Evolutionary conservation across 2,329 filamentous ascomycete species (phyloP).

Genomic region (Calycina marina): DNA sequence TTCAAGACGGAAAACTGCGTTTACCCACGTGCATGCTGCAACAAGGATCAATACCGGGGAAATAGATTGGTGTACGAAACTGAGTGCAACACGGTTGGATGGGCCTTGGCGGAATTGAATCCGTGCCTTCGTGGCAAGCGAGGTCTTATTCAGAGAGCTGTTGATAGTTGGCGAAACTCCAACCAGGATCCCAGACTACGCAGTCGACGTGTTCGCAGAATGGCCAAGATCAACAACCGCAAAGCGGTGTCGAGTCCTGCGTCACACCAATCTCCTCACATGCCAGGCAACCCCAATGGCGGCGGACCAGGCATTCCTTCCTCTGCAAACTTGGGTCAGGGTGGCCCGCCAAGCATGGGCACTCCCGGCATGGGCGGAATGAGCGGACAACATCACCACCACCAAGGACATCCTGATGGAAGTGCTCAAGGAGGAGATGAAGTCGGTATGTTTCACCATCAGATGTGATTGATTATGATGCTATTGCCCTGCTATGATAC

Average conservation of each 20-base stretch:
- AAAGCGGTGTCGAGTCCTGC: constrained; percentile 53
- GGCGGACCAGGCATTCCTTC: constrained; percentile 50
- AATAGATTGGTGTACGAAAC: constrained; percentile 95
- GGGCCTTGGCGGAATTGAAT: constrained; percentile 90
- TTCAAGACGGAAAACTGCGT: constrained; percentile 99
- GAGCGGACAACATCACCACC: constrained; percentile 52
- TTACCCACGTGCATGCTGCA: constrained; percentile 86
- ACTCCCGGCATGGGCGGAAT: constrained; percentile 54
- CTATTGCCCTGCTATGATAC: constrained; percentile 23
- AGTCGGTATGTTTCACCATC: constrained; percentile 88
- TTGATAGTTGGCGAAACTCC: constrained; percentile 98
- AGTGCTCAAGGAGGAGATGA: constrained; percentile 55
- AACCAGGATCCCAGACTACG: constrained; percentile 88
- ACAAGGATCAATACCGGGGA: constrained; percentile 90
- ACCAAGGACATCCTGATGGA: constrained; percentile 57
- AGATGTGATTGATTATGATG: constrained; percentile 52
- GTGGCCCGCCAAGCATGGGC: constrained; percentile 39
- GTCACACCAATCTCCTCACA: constrained; percentile 40
- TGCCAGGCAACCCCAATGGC: constrained; percentile 53
- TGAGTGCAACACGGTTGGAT: constrained; percentile 99
- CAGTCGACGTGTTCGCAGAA: constrained; percentile 80
- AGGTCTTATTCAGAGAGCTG: constrained; percentile 88
- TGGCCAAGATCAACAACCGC: constrained; percentile 89
- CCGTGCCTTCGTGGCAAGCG: constrained; percentile 82
- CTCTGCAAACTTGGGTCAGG: constrained; percentile 44